Conservation (phyloP, 1,284 basidiomycete genomes). For the Fistulina hepatica region DNA sequence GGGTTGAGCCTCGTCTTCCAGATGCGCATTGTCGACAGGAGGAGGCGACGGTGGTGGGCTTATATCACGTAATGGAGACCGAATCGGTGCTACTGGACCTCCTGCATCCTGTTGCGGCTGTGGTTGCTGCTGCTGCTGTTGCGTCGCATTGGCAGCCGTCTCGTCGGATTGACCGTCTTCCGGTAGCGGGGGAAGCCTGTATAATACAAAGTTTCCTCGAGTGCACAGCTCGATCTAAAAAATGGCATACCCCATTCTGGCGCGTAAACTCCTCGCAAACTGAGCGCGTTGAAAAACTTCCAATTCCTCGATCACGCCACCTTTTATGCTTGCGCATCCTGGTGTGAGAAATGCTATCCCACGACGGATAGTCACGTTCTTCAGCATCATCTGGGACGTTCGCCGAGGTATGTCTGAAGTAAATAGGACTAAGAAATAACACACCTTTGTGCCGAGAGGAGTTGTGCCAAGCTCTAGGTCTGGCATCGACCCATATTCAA, state of each 20-base stretch:
- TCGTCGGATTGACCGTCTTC: conserved; percentile 7
- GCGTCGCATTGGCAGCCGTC: conserved; percentile 10
- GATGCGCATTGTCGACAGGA: conserved; percentile 17
- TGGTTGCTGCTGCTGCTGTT: conserved; percentile 13
- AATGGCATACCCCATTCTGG: conserved; percentile 47
- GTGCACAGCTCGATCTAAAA: conserved; percentile 2
- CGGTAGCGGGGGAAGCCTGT: neutral
- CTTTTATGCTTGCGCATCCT: conserved; percentile 42
- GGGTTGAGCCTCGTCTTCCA: conserved; percentile 36
- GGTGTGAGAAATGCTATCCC: conserved; percentile 66
- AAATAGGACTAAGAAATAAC: conserved; percentile 11
- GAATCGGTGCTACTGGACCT: conserved; percentile 12
- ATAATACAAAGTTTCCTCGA: conserved; percentile 11
- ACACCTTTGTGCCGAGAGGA: conserved; percentile 62
- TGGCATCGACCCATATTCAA: conserved; percentile 54
- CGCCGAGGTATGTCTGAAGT: conserved; percentile 4
- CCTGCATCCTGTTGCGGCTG: no score
- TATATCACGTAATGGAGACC: conserved; percentile 35
- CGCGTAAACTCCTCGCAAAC: conserved; percentile 44
- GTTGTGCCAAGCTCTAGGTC: conserved; percentile 55
- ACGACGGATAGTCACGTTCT: conserved; percentile 46
- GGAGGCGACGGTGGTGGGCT: conserved; percentile 27
- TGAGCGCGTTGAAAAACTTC: conserved; percentile 39
- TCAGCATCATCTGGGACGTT: conserved; percentile 45
- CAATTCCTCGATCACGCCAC: conserved; percentile 47